Percentiles rank a stretch among this genome's conserved stretches.
phyloP scores from a whole-genome alignment of 768 basidiomycete genomes.

The Pleurotus djamor region DNA sequence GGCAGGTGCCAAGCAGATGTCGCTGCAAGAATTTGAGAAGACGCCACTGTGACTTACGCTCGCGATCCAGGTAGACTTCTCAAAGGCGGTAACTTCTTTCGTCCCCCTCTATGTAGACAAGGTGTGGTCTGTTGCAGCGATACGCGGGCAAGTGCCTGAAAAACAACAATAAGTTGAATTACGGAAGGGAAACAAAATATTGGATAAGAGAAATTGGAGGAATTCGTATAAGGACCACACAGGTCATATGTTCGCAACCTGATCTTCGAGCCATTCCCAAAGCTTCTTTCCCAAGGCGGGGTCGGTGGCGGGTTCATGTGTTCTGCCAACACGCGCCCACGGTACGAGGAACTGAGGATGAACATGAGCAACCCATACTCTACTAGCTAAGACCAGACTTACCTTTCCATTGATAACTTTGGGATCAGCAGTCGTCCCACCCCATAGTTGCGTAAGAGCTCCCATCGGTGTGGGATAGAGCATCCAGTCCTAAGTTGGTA shows the following conservation, averaged over 20 bases:
- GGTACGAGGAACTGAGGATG: constrained; percentile 22
- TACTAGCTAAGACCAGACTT: neutral
- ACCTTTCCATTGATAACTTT: constrained; percentile 30
- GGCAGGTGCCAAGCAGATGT: too few species aligned
- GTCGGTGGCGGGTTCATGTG: constrained; percentile 14
- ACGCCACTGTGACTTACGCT: too few species aligned
- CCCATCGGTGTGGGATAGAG: constrained; percentile 15
- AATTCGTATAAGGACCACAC: neutral
- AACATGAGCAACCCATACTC: neutral
- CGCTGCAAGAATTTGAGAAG: too few species aligned
- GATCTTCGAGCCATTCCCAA: constrained; percentile 28
- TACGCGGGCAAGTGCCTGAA: too few species aligned
- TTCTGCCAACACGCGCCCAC: constrained; percentile 25
- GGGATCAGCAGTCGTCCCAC: constrained; percentile 30
- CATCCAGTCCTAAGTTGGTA: neutral
- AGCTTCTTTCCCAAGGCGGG: constrained; percentile 22
- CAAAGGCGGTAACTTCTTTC: too few species aligned
- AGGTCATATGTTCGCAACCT: constrained; percentile 16
- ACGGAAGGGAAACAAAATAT: neutral
- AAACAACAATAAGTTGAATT: too few species aligned
- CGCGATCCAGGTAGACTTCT: too few species aligned
- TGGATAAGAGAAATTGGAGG: neutral
- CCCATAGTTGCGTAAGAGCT: constrained; percentile 34
- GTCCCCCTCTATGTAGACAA: too few species aligned
- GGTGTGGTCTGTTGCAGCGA: too few species aligned